Base-by-base conservation (phyloP, 805 yeast genomes). In the Debaryomyces tyrocola region DNA sequence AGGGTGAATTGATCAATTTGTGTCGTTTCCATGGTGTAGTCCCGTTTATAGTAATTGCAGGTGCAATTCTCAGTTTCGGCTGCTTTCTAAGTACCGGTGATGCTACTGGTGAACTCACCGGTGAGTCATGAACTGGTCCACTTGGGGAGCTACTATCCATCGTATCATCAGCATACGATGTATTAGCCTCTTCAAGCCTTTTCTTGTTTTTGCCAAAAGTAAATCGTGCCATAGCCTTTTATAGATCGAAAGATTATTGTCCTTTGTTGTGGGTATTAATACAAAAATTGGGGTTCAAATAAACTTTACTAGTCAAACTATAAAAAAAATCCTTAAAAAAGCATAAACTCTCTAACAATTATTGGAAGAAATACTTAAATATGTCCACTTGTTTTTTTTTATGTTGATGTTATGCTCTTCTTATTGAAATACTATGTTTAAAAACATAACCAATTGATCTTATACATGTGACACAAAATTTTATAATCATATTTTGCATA, bases 1-100 rank as follows among this genome's bases (percentile, higher is more conserved):
- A 90, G 1, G 98, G 99, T 2, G 94, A 87, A 53, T 82, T 78
- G 47, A 70, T 71, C 12, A 87, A 67, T 57, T 82, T 83, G 51
- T 79, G 77, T 52, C 85, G 73, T 43, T 70, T 73, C 95, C 94
- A 87, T 1, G 91, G 90, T 0, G 83, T 71, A 34, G 61, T 54
- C 34, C 47, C 46, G 12, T 29, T 36, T 20, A 40, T 41, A 7
- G 38, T n/a, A 37, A 44, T 40, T 18, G 38, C 24, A 53, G 58
- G 31, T 52, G 54, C 31, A 44, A 37, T 41, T 41, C 27, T 54
- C n/a, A 41, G 49, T 46, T n/a, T 50, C 35, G 29, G 59, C 33
- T 20, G 59, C 50, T 37, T 56, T 35, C 27, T 28, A 20, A 40
- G 40, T 20, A 18, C 33, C 15, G 20, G 56, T 5, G 9, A 20